Evolutionary conservation across 2,329 filamentous ascomycete species (phyloP), one percentile per base, ranked within the genome.

Genomic region (Endoconidiophora polonica): DNA sequence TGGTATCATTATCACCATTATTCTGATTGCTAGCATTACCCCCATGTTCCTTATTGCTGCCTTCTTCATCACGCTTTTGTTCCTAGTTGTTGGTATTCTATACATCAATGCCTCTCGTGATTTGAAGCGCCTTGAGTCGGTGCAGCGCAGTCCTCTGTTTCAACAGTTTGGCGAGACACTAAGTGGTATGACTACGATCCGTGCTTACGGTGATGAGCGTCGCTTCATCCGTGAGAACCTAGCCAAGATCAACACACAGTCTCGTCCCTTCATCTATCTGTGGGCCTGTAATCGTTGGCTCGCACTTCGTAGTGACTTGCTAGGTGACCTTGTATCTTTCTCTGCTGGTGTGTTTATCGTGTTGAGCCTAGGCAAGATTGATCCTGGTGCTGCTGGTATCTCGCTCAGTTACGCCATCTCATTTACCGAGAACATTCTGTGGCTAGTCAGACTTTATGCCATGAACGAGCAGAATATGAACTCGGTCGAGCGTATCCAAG

Each of bases 381-480:
- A 96, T 63, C 79, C 91, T 41, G 91, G 91, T 55, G 84, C 88
- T 45, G 91, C 90, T 29, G 91, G 91, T 68, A 76, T 98, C 55
- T 94, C 91, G 4, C 70, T 98, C 59, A 94, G 86, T 46, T 98
- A 98, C 60, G 91, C 91, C 14, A 86, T 98, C 57, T 90, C 86
- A 1, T 98, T 98, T 60, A 94, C 88, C 0, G 91, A 98, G 63
- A 96, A 94, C 57, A 83, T 98, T 5, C 68, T 98, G 16, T 98
- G 91, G 91, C 79, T 96, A 50, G 88, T 98, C 26, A 81, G 91
- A 44, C 73, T 95, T 12, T 98, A 98, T 63, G 83, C 88, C 0
- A 79, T 85, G 61, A 95, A 96, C 59, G 91, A 98, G 66, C 91
- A 98, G 65, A 96, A 95, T 66, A 96, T 98, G 91, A 98, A 98